Percentiles rank a stretch among this genome's conserved stretches.
phyloP scores from a whole-genome alignment of 176 grass and related monocot species.

The barley (Hordeum vulgare) region DNA sequence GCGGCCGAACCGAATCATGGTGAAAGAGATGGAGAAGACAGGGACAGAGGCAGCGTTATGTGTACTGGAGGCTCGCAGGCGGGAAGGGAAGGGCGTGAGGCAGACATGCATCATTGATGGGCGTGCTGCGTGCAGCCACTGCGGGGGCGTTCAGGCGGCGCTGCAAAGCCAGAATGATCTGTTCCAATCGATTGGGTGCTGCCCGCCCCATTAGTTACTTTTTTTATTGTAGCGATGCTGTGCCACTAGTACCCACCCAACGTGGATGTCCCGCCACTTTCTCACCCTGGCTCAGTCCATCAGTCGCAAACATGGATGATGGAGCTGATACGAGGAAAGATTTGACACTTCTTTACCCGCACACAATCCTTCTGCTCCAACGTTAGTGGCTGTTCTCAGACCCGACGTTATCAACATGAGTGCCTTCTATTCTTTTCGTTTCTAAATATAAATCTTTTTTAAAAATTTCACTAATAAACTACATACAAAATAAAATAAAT shows the following conservation, averaged over 20 bases:
- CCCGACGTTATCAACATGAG: background rate
- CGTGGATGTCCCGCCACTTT: constrained; percentile 1
- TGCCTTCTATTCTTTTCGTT: no score
- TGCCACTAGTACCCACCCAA: background rate
- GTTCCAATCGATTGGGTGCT: background rate
- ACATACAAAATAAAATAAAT: no score
- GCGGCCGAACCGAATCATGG: constrained; percentile 20
- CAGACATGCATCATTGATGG: constrained; percentile 34
- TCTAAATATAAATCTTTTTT: no score
- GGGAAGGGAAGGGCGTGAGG: background rate
- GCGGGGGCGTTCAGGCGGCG: background rate
- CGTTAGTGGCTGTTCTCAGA: constrained; percentile 9
- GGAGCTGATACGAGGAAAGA: background rate
- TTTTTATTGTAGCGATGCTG: background rate
- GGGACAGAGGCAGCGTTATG: background rate
- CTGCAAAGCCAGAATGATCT: constrained; percentile 24
- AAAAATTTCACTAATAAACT: no score
- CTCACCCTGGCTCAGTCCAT: background rate
- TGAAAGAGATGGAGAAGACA: constrained; percentile 15
- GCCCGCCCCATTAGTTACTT: background rate
- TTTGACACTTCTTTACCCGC: background rate
- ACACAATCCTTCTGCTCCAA: background rate
- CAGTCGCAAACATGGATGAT: background rate
- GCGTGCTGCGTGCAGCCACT: constrained; percentile 16
- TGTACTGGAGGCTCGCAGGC: background rate